Evolutionary conservation across 192 early-diverging fungal genomes (phyloP).

Genomic region (Umbelopsis vinacea): DNA sequence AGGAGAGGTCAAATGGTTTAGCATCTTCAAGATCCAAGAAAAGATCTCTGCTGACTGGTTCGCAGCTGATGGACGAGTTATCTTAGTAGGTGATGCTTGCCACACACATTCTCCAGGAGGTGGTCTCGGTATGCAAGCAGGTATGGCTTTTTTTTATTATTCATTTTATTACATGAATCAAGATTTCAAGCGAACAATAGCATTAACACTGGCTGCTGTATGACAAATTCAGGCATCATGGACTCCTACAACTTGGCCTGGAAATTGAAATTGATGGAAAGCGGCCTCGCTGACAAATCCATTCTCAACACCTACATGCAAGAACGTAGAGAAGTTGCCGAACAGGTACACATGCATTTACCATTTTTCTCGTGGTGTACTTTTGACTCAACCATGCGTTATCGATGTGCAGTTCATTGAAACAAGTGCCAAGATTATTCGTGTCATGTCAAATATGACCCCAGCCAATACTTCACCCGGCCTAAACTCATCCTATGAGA

Average conservation of each 20-base stretch:
- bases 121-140: slow-evolving; percentile 36
- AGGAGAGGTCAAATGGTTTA: slow-evolving; percentile 17
- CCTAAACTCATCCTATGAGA: slow-evolving; percentile 15
- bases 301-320: not conserved
- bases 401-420: not conserved
- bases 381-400: no score
- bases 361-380: not conserved
- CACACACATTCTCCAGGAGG: slow-evolving; percentile 38
- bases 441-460: slow-evolving; percentile 15
- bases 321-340: slow-evolving; percentile 1
- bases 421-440: slow-evolving; percentile 14
- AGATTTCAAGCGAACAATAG: no score
- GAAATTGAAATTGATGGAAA: slow-evolving; percentile 9
- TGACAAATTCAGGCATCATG: not conserved
- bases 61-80: slow-evolving; percentile 28
- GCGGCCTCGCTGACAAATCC: not conserved
- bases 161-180: no score
- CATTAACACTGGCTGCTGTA: no score
- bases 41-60: slow-evolving; percentile 9
- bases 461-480: not conserved
- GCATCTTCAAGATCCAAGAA: slow-evolving; percentile 19
- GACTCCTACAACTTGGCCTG: slow-evolving; percentile 10
- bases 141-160: not conserved
- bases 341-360: not conserved
- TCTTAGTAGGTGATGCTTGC: slow-evolving; percentile 38